phyloP scores from a whole-genome alignment of 2,329 filamentous ascomycete species.

The Fusarium redolens region DNA sequence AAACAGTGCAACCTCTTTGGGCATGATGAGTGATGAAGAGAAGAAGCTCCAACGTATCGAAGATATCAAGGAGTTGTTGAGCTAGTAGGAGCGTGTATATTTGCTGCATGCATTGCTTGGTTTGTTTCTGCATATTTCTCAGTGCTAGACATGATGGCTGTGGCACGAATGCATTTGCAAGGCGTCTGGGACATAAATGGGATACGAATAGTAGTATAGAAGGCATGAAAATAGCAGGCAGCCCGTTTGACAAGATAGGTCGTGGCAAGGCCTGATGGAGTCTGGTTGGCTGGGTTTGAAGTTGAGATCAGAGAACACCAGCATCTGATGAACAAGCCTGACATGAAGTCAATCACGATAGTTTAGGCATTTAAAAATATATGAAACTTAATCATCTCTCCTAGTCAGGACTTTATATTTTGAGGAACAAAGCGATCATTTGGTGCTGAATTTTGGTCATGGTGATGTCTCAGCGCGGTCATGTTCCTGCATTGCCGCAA shows the following conservation, averaged over 20 bases:
- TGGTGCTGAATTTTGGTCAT: conserved; percentile 25
- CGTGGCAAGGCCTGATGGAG: conserved; percentile 12
- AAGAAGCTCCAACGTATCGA: conserved; percentile 91
- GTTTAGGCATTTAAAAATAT: conserved; percentile 3
- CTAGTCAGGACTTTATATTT: conserved; percentile 24
- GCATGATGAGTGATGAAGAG: conserved; percentile 95
- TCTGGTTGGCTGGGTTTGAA: conserved; percentile 12
- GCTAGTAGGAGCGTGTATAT: conserved; percentile 51
- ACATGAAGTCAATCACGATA: conserved; percentile 35
- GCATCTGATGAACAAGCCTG: conserved; percentile 39
- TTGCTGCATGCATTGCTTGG: not conserved
- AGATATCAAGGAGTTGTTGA: conserved; percentile 91
- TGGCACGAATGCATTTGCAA: conserved; percentile 12
- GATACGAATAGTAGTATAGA: conserved; percentile 21
- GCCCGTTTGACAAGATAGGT: conserved; percentile 15
- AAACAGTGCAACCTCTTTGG: conserved; percentile 85
- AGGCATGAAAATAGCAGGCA: not conserved
- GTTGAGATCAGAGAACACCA: conserved; percentile 24
- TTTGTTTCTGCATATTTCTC: not conserved
- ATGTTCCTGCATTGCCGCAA: conserved; percentile 38
- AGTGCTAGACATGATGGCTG: not conserved
- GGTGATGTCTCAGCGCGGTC: conserved; percentile 34
- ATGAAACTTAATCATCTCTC: conserved; percentile 17
- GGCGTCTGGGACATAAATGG: conserved; percentile 28
- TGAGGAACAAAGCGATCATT: conserved; percentile 24